Evolutionary conservation across 768 basidiomycete species (phyloP).

Genomic region (Leucogyrophana mollusca): DNA sequence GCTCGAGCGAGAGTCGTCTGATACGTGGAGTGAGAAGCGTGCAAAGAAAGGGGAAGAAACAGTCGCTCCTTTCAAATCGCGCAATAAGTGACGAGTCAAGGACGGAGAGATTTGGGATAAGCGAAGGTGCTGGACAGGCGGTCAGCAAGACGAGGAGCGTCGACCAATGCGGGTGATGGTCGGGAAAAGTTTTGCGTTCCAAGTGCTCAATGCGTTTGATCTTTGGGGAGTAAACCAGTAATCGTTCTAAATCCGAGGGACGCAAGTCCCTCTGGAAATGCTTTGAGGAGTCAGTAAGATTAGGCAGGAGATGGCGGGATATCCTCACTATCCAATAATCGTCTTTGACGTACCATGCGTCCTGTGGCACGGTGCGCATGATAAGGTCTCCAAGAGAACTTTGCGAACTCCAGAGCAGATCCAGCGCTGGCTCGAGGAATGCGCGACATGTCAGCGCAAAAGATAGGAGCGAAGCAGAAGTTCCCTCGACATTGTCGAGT

Average conservation of each 20-base stretch:
- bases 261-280: not conserved
- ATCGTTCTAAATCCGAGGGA: not conserved
- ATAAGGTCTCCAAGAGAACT: not conserved
- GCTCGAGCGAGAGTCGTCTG: not conserved
- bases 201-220: not conserved
- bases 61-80: not conserved
- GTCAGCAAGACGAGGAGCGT: not conserved
- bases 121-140: not conserved
- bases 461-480: not conserved
- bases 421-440: not conserved
- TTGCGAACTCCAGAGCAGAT: conserved; percentile 1
- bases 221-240: not conserved
- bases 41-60: not conserved
- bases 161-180: not conserved
- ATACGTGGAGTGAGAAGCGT: not conserved
- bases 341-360: not conserved
- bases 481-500: not conserved
- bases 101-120: not conserved
- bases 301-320: too few species aligned
- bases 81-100: not conserved
- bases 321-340: too few species aligned
- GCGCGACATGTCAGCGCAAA: conserved; percentile 1
- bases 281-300: not conserved
- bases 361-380: not conserved
- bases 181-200: not conserved